Evolutionary conservation across 2,329 filamentous ascomycete genomes (phyloP).

Genomic region (Bipolaris oryzae): DNA sequence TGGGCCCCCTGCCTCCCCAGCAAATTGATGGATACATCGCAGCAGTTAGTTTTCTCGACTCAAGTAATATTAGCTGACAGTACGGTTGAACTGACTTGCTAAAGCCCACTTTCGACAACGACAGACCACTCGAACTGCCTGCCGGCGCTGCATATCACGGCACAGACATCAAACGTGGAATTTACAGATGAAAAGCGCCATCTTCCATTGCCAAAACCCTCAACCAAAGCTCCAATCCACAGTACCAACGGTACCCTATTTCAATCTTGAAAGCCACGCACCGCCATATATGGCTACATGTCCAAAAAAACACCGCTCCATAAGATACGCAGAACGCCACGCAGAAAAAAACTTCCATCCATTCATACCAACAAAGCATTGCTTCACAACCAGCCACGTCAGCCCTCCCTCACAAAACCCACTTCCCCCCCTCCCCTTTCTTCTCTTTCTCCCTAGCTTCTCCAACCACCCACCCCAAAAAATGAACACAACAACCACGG

Average conservation of each 20-base stretch:
- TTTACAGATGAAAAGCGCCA: background rate
- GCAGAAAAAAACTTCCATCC: background rate
- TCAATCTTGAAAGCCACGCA: background rate
- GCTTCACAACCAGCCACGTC: background rate
- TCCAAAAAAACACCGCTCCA: background rate
- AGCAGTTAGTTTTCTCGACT: background rate
- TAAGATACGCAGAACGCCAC: background rate
- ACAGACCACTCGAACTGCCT: conserved; percentile 19
- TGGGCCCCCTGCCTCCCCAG: background rate
- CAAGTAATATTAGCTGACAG: too few species aligned
- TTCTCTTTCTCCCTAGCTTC: too few species aligned
- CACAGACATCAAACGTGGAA: background rate
- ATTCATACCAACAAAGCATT: background rate
- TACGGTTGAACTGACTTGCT: background rate
- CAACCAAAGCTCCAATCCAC: background rate
- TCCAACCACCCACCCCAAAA: background rate
- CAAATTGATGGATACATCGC: conserved; percentile 17
- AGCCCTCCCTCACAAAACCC: background rate
- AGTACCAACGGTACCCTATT: background rate
- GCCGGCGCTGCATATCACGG: background rate
- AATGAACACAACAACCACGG: background rate
- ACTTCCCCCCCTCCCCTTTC: background rate
- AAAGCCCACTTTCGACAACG: conserved; percentile 12
- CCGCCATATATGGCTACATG: background rate
- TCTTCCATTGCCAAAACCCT: background rate